Evolutionary conservation across 192 early-diverging fungal genomes (phyloP), one percentile per base, ranked within the genome.

Genomic region (Coemansia sp.): DNA sequence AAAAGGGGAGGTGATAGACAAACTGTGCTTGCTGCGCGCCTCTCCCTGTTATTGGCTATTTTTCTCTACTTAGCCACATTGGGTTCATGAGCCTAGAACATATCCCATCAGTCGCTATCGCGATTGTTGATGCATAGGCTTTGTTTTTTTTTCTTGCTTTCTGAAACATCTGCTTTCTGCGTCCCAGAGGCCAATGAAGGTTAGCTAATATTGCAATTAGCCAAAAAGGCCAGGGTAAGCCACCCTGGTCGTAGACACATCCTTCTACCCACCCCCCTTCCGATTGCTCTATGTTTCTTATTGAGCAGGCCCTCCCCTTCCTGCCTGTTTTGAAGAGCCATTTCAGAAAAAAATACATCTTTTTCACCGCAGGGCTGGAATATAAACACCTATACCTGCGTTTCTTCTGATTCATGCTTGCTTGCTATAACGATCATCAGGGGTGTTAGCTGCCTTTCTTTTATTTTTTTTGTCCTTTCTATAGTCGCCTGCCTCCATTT

Each of bases 1-100:
- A 68, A 63, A 63, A 24, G 48, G 57, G 65, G 65, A 34, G 30
- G 26, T 54, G 18, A 47, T 58, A 58, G 68, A 64, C 68, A 71
- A 48, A 56, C 16, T 54, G 49, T 44, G 38, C 28, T 30, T 6
- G 28, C 28, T 6, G 28, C 28, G 28, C 28, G 28, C 38, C 28
- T 44, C 62, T 60, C 62, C 62, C 68, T 34, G 31, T 58, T 70
- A 52, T 56, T 58, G 56, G 50, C 41, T 63, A 38, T 59, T 53
- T 54, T 54, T 49, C 28, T 26, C 6, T 22, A 41, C 34, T 48
- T 47, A 25, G 54, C 38, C 38, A 44, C 41, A 30, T 44, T 62
- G 60, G 31, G 56, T n/a, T 21, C 19, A 4, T 30, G 56, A 26
- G 54, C 27, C 32, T 25, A 48, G 65, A 30, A 27, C 53, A 57